Evolutionary conservation across 1,284 basidiomycete genomes (phyloP).

Genomic region (Malassezia restricta): DNA sequence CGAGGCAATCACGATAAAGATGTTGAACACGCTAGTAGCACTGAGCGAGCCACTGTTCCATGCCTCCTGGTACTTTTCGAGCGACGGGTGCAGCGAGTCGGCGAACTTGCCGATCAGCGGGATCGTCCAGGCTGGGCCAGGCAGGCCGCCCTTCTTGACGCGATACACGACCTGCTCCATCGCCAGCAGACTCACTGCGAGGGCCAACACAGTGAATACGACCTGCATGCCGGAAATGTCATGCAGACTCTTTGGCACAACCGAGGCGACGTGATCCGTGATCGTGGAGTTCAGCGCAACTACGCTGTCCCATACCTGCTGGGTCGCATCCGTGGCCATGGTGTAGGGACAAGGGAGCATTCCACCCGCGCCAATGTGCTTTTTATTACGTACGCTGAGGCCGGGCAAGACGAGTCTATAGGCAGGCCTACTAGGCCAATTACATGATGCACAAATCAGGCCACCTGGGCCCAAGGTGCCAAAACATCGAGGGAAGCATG

Average conservation of each 20-base stretch:
- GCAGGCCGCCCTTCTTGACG: conserved; percentile 31
- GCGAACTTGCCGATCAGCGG: conserved; percentile 45
- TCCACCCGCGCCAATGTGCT: too few relatives aligned
- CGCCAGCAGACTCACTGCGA: conserved; percentile 20
- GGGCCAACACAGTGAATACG: conserved; percentile 26
- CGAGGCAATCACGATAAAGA: conserved; percentile 45
- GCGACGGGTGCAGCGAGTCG: conserved; percentile 39
- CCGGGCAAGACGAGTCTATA: too few relatives aligned
- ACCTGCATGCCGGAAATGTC: conserved; percentile 8
- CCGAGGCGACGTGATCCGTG: background rate
- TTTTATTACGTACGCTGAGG: too few relatives aligned
- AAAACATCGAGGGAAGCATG: too few relatives aligned
- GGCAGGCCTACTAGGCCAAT: too few relatives aligned
- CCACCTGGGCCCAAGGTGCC: too few relatives aligned
- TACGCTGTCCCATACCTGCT: conserved; percentile 1
- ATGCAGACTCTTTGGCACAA: background rate
- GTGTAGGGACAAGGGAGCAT: too few relatives aligned
- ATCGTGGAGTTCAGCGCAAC: background rate
- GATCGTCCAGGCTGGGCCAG: conserved; percentile 43
- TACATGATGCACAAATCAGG: too few relatives aligned
- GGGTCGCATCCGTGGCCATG: background rate
- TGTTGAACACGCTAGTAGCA: conserved; percentile 42
- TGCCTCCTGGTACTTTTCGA: conserved; percentile 43
- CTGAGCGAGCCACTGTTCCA: conserved; percentile 45
- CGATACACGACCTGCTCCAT: conserved; percentile 19